Percentiles rank a stretch among this genome's conserved stretches.
Conservation (phyloP, 768 basidiomycete species). For the Mycena chlorophos region DNA sequence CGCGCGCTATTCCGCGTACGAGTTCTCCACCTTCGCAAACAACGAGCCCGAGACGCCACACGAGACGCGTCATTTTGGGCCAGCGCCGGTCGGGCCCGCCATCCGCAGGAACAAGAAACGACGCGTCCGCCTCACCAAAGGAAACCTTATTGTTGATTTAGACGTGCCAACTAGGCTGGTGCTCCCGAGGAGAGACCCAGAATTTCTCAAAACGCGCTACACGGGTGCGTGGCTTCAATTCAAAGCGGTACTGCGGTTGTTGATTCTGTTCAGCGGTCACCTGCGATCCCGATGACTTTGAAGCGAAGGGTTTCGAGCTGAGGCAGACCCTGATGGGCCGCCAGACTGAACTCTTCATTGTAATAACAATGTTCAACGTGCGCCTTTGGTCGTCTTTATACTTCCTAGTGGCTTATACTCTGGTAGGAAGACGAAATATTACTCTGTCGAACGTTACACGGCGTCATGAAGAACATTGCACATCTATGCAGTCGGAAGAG, state of each 20-base stretch:
- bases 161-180: slow-evolving; percentile 83
- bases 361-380: slow-evolving; percentile 97
- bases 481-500: slow-evolving; percentile 83
- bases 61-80: slow-evolving; percentile 83
- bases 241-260: neutral
- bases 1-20: slow-evolving; percentile 21
- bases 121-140: slow-evolving; percentile 80
- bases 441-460: slow-evolving; percentile 91
- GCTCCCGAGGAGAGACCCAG: slow-evolving; percentile 66
- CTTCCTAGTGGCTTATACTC: neutral
- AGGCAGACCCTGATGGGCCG: slow-evolving; percentile 79
- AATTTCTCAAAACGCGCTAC: slow-evolving; percentile 74
- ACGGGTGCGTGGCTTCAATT: slow-evolving; percentile 37
- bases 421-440: slow-evolving; percentile 82
- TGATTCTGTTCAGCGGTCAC: slow-evolving; percentile 60
- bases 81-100: slow-evolving; percentile 79
- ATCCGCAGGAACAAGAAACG: slow-evolving; percentile 78
- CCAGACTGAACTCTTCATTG: slow-evolving; percentile 88
- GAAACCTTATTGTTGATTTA: slow-evolving; percentile 84
- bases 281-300: slow-evolving; percentile 92
- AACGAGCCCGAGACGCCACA: slow-evolving; percentile 47
- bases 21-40: slow-evolving; percentile 27
- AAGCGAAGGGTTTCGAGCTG: slow-evolving; percentile 78
- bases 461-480: slow-evolving; percentile 87
- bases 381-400: slow-evolving; percentile 29